A percentile compares a stretch with the other conserved stretches of the same genome.
These are phyloP conservation scores for Phanerochaete sordida DNA, from an alignment of 768 basidiomycete genomes.

Conservation along the genomic window DNA sequence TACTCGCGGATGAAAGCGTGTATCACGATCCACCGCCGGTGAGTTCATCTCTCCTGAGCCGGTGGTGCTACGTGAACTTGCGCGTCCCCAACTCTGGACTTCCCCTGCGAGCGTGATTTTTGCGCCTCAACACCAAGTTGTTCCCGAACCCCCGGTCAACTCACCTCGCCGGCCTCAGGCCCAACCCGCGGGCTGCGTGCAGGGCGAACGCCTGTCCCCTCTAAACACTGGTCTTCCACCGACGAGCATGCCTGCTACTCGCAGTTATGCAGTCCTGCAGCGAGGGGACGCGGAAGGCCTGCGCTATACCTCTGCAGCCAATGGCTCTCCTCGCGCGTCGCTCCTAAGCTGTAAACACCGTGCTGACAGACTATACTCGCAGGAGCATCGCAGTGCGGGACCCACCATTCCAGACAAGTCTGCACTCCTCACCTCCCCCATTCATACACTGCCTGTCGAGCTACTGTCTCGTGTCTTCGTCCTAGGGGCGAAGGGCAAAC, in stretches of 20 bases:
- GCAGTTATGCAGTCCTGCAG: too few species aligned
- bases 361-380: not conserved
- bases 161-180: not conserved
- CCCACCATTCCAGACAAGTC: not conserved
- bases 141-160: not conserved
- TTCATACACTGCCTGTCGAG: conserved; percentile 29
- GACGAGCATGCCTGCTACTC: too few species aligned
- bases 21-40: not conserved
- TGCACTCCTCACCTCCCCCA: conserved; percentile 16
- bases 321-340: not conserved
- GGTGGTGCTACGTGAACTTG: too few species aligned
- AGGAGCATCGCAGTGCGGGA: not conserved
- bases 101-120: too few species aligned
- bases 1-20: not conserved
- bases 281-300: too few species aligned
- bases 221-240: too few species aligned
- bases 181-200: too few species aligned
- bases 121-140: not conserved
- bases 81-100: too few species aligned
- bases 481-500: conserved; percentile 40
- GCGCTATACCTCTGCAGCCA: too few species aligned
- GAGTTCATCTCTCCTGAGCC: not conserved
- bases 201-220: too few species aligned
- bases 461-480: conserved; percentile 40
- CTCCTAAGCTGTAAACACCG: too few species aligned